Base-by-base conservation (phyloP, 1,284 basidiomycete species). In the Trichosporon asahii region DNA sequence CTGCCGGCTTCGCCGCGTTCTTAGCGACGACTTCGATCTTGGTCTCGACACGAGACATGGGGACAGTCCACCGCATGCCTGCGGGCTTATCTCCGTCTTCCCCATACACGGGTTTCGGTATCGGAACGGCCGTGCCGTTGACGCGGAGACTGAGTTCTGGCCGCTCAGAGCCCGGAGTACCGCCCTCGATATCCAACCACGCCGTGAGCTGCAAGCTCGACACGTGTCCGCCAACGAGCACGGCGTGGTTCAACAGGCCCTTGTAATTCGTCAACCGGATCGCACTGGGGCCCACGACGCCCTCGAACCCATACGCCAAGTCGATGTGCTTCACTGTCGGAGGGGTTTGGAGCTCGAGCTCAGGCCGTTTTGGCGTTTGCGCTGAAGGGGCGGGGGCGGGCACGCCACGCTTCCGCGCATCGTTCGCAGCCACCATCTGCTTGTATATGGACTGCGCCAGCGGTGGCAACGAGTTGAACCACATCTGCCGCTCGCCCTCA, bases 241-340 rank as follows among this genome's bases (percentile, higher is more conserved):
- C 75, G 0, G 78, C 77, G 71, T 84, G 82, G 12, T 74, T 78
- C 35, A 79, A 69, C 8, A 84, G 74, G 8, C 82, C 82, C 33
- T 76, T 72, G 66, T 78, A 68, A 69, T 84, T 84, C 57, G 73
- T 71, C 11, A 83, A 71, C 14, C 79, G 70, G 66, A 84, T 76
- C 9, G 75, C 69, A 44, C 74, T 73, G 18, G 70, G 68, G 7
- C 67, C 65, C 15, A 71, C 70, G 14, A 18, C 57, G 29, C 57
- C 57, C 9, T 61, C 57, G 5, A 6, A 44, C 21, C 65, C 57
- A 66, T 55, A 74, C 9, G 63, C 66, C 21, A 74, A 64, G 68
- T 74, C 73, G 60, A 74, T 70, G 44, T 65, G 69, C 61, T 67
- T 68, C 65, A 74, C 69, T 0, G 68, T 66, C 49, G 40, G 57